These are phyloP conservation scores for Cladosporium sp. DNA, from an alignment of 2,329 filamentous ascomycete genomes.

Conservation along the genomic window DNA sequence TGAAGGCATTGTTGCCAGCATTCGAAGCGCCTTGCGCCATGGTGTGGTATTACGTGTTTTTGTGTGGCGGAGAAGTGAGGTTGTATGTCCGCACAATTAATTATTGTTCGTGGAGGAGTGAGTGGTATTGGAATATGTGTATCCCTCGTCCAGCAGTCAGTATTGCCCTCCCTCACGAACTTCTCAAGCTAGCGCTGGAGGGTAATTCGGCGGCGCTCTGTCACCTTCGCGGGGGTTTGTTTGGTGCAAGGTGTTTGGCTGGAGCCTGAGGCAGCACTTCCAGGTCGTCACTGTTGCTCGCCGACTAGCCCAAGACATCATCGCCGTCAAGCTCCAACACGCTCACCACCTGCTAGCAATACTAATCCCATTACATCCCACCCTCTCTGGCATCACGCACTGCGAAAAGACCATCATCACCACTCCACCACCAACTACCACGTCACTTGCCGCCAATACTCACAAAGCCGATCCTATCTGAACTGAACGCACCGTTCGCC, in stretches of 20 bases:
- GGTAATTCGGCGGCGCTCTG: background rate
- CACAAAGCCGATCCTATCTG: background rate
- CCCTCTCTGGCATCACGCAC: background rate
- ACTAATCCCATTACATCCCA: background rate
- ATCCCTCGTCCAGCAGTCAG: background rate
- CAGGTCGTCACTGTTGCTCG: background rate
- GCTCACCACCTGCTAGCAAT: background rate
- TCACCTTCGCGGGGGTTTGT: background rate
- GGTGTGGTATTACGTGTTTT: conserved; percentile 16
- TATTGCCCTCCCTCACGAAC: conserved; percentile 2
- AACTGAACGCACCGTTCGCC: conserved; percentile 3
- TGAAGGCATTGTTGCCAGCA: conserved; percentile 66
- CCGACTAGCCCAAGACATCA: background rate
- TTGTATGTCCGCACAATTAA: background rate
- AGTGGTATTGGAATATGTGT: background rate
- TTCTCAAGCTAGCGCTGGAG: background rate
- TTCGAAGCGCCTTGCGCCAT: conserved; percentile 47
- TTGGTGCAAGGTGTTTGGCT: background rate
- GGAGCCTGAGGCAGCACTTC: background rate
- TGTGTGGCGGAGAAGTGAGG: conserved; percentile 3
- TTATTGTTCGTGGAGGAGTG: background rate
- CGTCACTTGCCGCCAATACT: background rate
- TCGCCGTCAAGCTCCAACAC: background rate
- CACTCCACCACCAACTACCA: background rate
- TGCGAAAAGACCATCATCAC: background rate